Conservation (phyloP, 139 green algal species). For the Volvox reticuliferus region DNA sequence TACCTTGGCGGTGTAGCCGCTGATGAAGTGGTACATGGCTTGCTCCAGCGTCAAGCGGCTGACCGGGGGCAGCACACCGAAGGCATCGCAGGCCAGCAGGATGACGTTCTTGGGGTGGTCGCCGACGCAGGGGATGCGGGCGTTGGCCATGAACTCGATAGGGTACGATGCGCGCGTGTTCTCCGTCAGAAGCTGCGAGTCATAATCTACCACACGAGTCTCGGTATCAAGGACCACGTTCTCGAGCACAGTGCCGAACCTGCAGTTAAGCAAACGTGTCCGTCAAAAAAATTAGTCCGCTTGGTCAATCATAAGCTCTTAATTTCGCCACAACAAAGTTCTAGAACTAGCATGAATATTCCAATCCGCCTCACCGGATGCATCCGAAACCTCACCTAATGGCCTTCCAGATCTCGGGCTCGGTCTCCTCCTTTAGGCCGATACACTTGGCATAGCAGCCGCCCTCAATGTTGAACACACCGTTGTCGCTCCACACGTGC, state of each 20-base stretch:
- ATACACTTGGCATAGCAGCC: conserved; percentile 98
- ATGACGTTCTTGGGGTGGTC: conserved; percentile 92
- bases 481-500: conserved; percentile 90
- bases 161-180: conserved; percentile 97
- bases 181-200: conserved; percentile 53
- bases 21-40: conserved; percentile 99
- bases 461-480: conserved; percentile 96
- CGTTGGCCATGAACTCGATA: conserved; percentile 95
- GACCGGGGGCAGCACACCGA: conserved; percentile 95
- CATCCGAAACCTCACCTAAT: conserved; percentile 82
- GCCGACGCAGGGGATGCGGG: conserved; percentile 90
- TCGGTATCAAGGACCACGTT: conserved; percentile 89
- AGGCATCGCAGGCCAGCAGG: conserved; percentile 82
- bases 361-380: no score
- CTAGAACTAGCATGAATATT: no score
- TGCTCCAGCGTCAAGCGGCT: conserved; percentile 87
- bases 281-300: no score
- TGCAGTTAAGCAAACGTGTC: no score
- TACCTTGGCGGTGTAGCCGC: conserved; percentile 97
- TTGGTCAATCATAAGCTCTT: no score
- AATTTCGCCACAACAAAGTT: no score
- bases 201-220: conserved; percentile 78
- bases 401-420: conserved; percentile 95
- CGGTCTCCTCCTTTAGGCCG: conserved; percentile 60
- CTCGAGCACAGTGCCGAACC: conserved; percentile 93